These are phyloP conservation scores for Aureobasidium sp. DNA, from an alignment of 2,329 filamentous ascomycete species.

Conservation along the genomic window DNA sequence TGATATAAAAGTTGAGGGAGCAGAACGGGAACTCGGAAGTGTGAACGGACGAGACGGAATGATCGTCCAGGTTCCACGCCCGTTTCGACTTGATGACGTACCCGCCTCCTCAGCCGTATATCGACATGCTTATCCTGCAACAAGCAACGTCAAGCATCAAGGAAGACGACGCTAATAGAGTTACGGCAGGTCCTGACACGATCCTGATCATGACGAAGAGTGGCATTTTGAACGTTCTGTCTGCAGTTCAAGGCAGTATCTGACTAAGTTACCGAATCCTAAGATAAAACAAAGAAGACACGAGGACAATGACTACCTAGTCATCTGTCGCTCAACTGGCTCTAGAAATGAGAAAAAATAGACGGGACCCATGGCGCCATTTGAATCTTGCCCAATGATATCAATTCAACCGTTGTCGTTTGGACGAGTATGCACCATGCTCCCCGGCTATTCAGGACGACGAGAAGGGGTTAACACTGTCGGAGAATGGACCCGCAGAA, in stretches of 20 bases:
- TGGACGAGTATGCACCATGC: not conserved
- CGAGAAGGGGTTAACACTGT: constrained; percentile 9
- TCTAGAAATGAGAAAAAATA: constrained; percentile 8
- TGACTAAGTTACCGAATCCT: constrained; percentile 1
- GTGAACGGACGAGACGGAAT: constrained; percentile 2
- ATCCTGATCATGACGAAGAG: constrained; percentile 7
- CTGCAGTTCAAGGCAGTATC: constrained; percentile 9
- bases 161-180: not conserved
- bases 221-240: not conserved
- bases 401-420: constrained; percentile 9
- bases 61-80: not conserved
- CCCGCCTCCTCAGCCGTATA: not conserved
- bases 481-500: not conserved
- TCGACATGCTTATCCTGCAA: constrained; percentile 3
- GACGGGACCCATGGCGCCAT: not conserved
- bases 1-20: not conserved
- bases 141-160: constrained; percentile 13
- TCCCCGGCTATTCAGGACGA: constrained; percentile 10
- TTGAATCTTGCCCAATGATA: not conserved
- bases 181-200: not conserved
- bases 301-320: not conserved
- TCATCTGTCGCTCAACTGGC: not conserved
- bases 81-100: not conserved
- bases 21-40: constrained; percentile 10
- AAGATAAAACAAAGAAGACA: constrained; percentile 9